Base-by-base conservation (phyloP, 2,329 filamentous ascomycete genomes). In the Xenoacremonium recifei region DNA sequence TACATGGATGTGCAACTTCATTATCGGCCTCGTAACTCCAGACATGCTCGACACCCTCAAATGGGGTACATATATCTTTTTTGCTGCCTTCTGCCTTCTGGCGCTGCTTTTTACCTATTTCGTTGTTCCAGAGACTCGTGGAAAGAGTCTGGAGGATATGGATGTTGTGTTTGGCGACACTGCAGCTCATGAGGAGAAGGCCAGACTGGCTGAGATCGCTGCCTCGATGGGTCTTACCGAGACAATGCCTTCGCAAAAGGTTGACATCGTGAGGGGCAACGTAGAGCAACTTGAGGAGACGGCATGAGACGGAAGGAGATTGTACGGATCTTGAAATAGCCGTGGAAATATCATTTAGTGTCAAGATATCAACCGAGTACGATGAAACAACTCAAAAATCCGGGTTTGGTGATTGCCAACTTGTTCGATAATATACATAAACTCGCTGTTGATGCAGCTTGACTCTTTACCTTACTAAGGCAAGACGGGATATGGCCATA, bases 11-110 rank as follows among this genome's bases (percentile, higher is more conserved):
- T 62, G 59, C 44, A 66, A 66, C 51, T 66, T 65, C 30, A 57
- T 65, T 17, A 60, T 66, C 15, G 63, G 62, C 0, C 54, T 65
- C 18, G 62, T 65, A 21, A 65, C 62, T 3, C 63, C 63, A 0
- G 17, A 80, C 4, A 73, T 85, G 49, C 68, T 85, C 4, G 65
- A 76, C 34, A 70, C 72, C 13, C 76, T 69, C 6, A 63, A 61
- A 4, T 77, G 66, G 57, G 74, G 75, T 9, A 74, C 74, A 0
- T 83, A 82, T 48, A 69, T 81, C 34, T 83, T 84, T 66, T 84
- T 84, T 47, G 77, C 72, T 0, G 65, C 69, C 3, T 79, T 79
- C 47, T 76, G 72, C 45, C 53, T 75, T 2, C 57, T 79, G 4
- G 70, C 72, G 0, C 60, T 71, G 6, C 43, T 72, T 1, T 82